phyloP scores from a whole-genome alignment of 371 early-diverging fungal genomes.

The Zopfochytrium polystomum region DNA sequence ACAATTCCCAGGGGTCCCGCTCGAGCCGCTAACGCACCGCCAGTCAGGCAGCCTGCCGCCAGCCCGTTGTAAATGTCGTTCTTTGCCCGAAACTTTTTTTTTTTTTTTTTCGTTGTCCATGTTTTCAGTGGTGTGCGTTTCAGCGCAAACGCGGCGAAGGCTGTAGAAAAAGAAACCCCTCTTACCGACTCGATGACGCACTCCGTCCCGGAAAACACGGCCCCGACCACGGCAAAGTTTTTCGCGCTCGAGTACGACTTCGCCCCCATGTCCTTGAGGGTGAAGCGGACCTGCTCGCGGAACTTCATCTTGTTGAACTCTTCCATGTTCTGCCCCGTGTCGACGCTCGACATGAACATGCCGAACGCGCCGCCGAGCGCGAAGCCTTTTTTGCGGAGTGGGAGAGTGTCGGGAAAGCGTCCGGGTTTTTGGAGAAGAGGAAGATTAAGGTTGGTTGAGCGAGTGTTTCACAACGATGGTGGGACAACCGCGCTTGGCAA shows the following conservation, averaged over 20 bases:
- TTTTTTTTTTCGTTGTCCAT: too few species aligned
- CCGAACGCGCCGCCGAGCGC: conserved; percentile 90
- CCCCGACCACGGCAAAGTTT: conserved; percentile 89
- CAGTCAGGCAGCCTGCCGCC: conserved; percentile 90
- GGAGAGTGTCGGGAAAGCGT: background rate
- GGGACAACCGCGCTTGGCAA: background rate
- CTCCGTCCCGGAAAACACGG: conserved; percentile 87
- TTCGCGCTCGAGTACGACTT: conserved; percentile 81
- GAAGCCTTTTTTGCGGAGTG: conserved; percentile 60
- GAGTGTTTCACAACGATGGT: too few species aligned
- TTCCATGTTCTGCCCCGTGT: conserved; percentile 30
- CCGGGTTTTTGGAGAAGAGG: background rate
- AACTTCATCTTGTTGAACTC: conserved; percentile 66
- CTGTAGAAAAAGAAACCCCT: conserved; percentile 1
- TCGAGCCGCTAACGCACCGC: conserved; percentile 79
- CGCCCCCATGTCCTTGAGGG: conserved; percentile 83
- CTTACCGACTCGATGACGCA: conserved; percentile 89
- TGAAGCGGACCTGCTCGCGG: conserved; percentile 73
- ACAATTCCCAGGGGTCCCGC: conserved; percentile 44
- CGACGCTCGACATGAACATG: conserved; percentile 73
- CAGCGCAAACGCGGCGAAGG: background rate
- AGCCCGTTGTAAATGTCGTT: conserved; percentile 88
- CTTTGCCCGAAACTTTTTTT: conserved; percentile 81
- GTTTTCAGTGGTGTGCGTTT: too few species aligned
- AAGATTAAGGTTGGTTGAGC: background rate